Evolutionary conservation across 495 filamentous ascomycete genomes (phyloP).

Genomic region (Lophiotrema nucula): DNA sequence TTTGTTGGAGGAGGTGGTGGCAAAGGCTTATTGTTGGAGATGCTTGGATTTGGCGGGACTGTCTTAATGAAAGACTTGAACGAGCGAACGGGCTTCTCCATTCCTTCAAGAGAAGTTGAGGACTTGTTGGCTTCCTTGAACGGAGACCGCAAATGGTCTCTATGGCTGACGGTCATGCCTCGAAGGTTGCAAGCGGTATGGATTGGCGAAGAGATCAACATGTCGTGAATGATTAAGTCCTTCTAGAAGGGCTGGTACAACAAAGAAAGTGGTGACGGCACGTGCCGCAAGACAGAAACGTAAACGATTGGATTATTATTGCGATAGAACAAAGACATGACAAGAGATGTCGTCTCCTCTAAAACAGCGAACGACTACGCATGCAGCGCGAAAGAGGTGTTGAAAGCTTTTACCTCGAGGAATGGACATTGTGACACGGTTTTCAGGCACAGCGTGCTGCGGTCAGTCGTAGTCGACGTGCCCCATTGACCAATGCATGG

Average conservation of each 20-base stretch:
- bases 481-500: too few species aligned
- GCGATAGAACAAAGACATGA: conserved; percentile 9
- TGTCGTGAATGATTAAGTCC: conserved; percentile 1
- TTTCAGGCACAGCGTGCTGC: background rate
- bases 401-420: background rate
- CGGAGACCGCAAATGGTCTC: conserved; percentile 15
- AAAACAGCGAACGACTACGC: conserved; percentile 9
- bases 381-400: background rate
- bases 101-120: conserved; percentile 29
- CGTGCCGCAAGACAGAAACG: conserved; percentile 7
- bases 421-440: background rate
- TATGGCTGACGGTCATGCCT: conserved; percentile 19
- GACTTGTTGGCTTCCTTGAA: conserved; percentile 22
- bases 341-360: background rate
- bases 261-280: conserved; percentile 14
- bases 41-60: conserved; percentile 16
- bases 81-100: conserved; percentile 32
- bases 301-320: background rate
- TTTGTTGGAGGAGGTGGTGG: conserved; percentile 21
- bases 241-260: conserved; percentile 21
- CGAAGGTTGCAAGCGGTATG: background rate
- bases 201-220: conserved; percentile 5
- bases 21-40: conserved; percentile 21
- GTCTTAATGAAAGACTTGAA: conserved; percentile 34
- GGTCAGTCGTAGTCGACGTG: too few species aligned